Base-by-base conservation (phyloP, 495 filamentous ascomycete genomes). In the Neurospora sp. region DNA sequence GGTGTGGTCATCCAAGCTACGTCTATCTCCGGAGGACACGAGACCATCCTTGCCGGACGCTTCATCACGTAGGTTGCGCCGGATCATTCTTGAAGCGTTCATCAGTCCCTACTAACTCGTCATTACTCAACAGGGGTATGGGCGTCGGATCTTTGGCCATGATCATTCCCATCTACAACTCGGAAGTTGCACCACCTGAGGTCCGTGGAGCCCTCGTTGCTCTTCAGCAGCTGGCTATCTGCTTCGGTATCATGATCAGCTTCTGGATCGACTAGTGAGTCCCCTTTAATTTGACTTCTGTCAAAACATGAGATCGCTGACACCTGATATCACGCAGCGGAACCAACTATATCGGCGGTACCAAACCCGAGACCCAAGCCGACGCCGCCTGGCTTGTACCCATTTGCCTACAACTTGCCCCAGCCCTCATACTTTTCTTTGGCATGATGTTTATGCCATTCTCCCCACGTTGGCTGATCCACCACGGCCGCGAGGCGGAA, bases 401-500 rank as follows among this genome's bases (percentile, higher is more conserved):
- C 0, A 87, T 90, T 42, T 88, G 86, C 70, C 78, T 91, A 8
- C 90, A 92, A 73, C 84, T 91, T 45, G 77, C 84, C 8, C 90
- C 90, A 0, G 89, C 90, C 0, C 71, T 88, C 0, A 79, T 90
- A 22, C 82, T 93, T 3, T 87, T 90, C 8, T 76, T 85, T 31
- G 92, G 92, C n/a, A 94, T 94, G 84, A 73, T 91, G 35, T 93
- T 93, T 79, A 86, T 96, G 88, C 93, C 92, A 1, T 93, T 93
- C 80, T 93, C 92, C 1, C 93, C 93, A 0, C 87, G 92, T 73
- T 94, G 92, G 92, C 83, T 95, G 1, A 79, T 92, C 22, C 90
- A 94, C 80, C 90, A 93, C 75, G 83, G 86, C 47, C 90, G 91
- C 37, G 90, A 93, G 77, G 86, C 86, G 1, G 91, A 95, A 73